phyloP scores from a whole-genome alignment of 2,329 filamentous ascomycete genomes.

The Trichophyton rubrum region DNA sequence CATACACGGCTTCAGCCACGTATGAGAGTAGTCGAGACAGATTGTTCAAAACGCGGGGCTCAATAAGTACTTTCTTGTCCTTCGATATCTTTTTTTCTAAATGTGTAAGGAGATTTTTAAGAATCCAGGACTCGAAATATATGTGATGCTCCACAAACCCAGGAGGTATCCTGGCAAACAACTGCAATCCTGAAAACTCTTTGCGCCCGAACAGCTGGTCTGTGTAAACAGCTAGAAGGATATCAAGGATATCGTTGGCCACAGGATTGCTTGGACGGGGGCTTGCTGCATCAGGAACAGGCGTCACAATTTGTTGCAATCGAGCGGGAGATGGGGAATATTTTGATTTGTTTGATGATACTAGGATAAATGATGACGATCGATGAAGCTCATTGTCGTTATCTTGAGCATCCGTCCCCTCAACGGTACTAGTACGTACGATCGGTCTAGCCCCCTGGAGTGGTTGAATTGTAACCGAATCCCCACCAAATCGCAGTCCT shows the following conservation, averaged over 20 bases:
- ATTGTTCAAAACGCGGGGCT: slow-evolving; percentile 77
- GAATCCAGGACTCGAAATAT: slow-evolving; percentile 83
- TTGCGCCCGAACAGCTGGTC: slow-evolving; percentile 78
- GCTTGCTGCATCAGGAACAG: slow-evolving; percentile 41
- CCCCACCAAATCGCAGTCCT: slow-evolving; percentile 69
- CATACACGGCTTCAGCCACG: slow-evolving; percentile 79
- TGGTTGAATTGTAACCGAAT: slow-evolving; percentile 71
- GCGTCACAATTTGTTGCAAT: slow-evolving; percentile 50
- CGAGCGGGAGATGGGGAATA: slow-evolving; percentile 48
- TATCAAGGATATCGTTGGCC: slow-evolving; percentile 62
- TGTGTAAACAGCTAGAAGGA: slow-evolving; percentile 67
- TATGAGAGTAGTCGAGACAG: slow-evolving; percentile 68
- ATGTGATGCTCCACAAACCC: slow-evolving; percentile 91
- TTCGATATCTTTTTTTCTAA: slow-evolving; percentile 58
- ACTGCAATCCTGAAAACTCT: slow-evolving; percentile 75
- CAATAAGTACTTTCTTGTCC: slow-evolving; percentile 59
- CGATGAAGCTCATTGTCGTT: slow-evolving; percentile 46
- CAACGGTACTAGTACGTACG: slow-evolving; percentile 57
- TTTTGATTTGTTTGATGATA: slow-evolving; percentile 57
- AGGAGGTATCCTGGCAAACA: slow-evolving; percentile 79
- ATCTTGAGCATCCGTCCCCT: slow-evolving; percentile 35
- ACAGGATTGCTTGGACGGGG: slow-evolving; percentile 50
- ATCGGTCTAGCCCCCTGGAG: slow-evolving; percentile 55
- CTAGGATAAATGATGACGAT: slow-evolving; percentile 80
- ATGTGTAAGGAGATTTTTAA: slow-evolving; percentile 61